Evolutionary conservation across 176 grass and related monocot genomes (phyloP), one percentile per base, ranked within the genome.

Genomic region (Rhynchospora breviuscula): DNA sequence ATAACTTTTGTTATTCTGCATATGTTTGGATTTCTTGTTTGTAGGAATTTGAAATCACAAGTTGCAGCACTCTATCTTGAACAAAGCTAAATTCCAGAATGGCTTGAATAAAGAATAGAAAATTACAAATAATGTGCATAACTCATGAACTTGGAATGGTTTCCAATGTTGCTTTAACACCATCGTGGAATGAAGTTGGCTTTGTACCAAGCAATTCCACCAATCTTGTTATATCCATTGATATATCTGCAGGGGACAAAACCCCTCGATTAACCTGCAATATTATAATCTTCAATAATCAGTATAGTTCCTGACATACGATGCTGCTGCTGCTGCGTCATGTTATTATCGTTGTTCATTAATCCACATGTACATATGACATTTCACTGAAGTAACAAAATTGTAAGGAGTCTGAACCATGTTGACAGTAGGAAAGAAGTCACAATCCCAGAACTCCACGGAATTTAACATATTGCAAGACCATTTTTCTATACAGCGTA

Each of bases 221-320:
- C 84, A 95, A 74, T 84, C 69, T 91, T 75, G 78, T 88, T 88
- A 93, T 98, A 89, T 98, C 89, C 92, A 95, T 98, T 66, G 96
- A 98, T 93, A 95, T 98, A 74, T 95, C 96, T 79, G 96, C 25
- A 59, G 96, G 92, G 54, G 96, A 95, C 63, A 86, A 86, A 63
- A 98, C 92, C 22, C 92, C 95, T 14, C 92, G 84, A 74, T 95
- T 83, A 58, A 93, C 83, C 96, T 98, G 84, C 46, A 82, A 64
- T 86, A 79, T 48, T 81, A 21, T 73, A 72, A 11, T 49, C 57
- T 80, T 7, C 9, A 25, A 14, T 4, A 11, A 84, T 87, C 29
- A 88, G 63, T 29, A 68, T 31, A 51, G 49, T 71, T 72, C 79
- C n/a, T 84, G 71, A 21, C 12, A 79, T 62, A 67, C 25, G 11